phyloP scores from a whole-genome alignment of 164 flowering plant species.

The Nymphaea colorata region DNA sequence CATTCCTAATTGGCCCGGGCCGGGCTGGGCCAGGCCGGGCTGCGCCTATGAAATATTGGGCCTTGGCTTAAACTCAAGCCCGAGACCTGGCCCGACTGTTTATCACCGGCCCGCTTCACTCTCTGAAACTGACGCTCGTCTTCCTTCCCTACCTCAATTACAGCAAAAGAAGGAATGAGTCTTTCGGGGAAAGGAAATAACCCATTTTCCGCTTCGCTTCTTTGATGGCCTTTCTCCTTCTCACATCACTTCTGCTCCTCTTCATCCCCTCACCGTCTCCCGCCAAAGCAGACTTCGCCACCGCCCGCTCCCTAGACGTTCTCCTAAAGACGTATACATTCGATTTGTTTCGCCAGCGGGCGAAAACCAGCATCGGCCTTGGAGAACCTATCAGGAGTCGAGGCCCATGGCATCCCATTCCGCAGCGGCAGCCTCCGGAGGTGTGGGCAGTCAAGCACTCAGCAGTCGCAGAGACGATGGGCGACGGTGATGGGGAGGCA shows the following conservation, averaged over 20 bases:
- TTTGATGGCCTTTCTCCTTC: conserved; percentile 1
- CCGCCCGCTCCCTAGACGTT: conserved; percentile 44
- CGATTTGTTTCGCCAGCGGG: conserved; percentile 20
- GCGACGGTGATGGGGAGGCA: too few relatives aligned
- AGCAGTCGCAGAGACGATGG: too few relatives aligned
- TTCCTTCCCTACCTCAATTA: background rate
- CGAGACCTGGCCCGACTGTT: too few relatives aligned
- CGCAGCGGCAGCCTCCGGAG: conserved; percentile 77
- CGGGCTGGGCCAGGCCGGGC: too few relatives aligned
- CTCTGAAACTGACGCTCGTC: too few relatives aligned
- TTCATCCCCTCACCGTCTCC: conserved; percentile 7
- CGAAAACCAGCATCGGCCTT: conserved; percentile 51
- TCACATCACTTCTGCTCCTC: conserved; percentile 6
- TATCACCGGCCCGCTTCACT: too few relatives aligned
- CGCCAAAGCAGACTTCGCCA: conserved; percentile 12
- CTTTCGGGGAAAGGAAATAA: background rate
- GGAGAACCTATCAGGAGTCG: conserved; percentile 45
- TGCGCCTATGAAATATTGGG: too few relatives aligned
- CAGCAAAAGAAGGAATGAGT: background rate
- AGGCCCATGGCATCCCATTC: conserved; percentile 35
- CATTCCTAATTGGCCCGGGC: too few relatives aligned
- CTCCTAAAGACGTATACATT: conserved; percentile 62
- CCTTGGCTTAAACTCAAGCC: too few relatives aligned
- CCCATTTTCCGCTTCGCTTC: too few relatives aligned
- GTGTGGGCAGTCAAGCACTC: too few relatives aligned